Conservation (phyloP, 371 early-diverging fungal species). For the Batkoa obscura region DNA sequence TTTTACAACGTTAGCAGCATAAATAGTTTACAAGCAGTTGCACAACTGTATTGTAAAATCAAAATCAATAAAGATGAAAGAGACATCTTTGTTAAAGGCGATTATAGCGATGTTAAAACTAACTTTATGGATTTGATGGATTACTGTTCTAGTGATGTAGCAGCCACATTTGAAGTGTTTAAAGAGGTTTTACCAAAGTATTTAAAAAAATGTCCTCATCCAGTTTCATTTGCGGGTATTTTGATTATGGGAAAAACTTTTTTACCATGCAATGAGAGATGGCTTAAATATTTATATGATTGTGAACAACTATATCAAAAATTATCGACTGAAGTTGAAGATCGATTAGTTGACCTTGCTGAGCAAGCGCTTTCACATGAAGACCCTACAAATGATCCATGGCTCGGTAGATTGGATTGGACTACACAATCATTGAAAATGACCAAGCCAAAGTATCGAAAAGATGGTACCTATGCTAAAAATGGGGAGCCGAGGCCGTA, state of each 20-base stretch:
- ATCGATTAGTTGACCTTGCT: slow-evolving; percentile 38
- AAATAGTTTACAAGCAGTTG: slow-evolving; percentile 60
- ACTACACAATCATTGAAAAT: slow-evolving; percentile 10
- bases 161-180: slow-evolving; percentile 54
- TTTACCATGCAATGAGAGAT: slow-evolving; percentile 56
- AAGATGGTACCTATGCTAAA: slow-evolving; percentile 18
- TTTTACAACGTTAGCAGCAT: slow-evolving; percentile 48
- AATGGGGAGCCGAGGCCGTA: slow-evolving; percentile 17
- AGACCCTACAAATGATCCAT: slow-evolving; percentile 35
- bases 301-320: slow-evolving; percentile 35
- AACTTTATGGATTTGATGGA: slow-evolving; percentile 43
- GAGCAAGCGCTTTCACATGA: slow-evolving; percentile 31
- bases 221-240: slow-evolving; percentile 83
- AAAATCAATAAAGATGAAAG: slow-evolving; percentile 56
- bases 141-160: slow-evolving; percentile 87
- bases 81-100: slow-evolving; percentile 40
- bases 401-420: slow-evolving; percentile 80
- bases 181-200: slow-evolving; percentile 46
- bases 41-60: slow-evolving; percentile 52
- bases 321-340: slow-evolving; percentile 29
- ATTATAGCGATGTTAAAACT: slow-evolving; percentile 22
- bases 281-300: slow-evolving; percentile 41
- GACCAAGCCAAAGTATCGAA: slow-evolving; percentile 19
- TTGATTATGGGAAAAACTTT: slow-evolving; percentile 73
- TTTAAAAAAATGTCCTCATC: slow-evolving; percentile 71